Percentiles rank a stretch among this genome's conserved stretches.
Conservation (phyloP, 345 rosid species). For the Camelina laxa region DNA sequence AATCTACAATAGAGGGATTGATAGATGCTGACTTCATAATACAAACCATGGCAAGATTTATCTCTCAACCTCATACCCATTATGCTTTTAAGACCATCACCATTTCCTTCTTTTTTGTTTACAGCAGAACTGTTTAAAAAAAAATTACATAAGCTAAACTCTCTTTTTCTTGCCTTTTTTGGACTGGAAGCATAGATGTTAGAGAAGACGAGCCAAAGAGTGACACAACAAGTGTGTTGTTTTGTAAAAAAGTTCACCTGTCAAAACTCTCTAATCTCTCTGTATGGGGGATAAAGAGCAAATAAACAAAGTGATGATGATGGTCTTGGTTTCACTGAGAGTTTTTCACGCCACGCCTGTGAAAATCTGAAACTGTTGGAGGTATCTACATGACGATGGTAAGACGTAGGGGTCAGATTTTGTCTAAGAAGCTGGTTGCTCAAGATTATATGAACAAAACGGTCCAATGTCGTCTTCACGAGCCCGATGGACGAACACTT, state of each 20-base stretch:
- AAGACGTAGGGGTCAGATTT: slow-evolving; percentile 36
- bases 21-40: slow-evolving; percentile 24
- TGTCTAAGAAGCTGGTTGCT: slow-evolving; percentile 32
- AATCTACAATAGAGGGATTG: slow-evolving; percentile 19
- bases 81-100: slow-evolving; percentile 35
- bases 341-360: slow-evolving; percentile 26
- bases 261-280: slow-evolving; percentile 31
- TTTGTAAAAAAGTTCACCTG: slow-evolving; percentile 32
- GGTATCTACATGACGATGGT: slow-evolving; percentile 39
- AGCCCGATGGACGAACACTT: not conserved
- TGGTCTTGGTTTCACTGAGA: slow-evolving; percentile 40
- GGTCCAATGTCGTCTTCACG: slow-evolving; percentile 20
- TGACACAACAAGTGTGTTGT: slow-evolving; percentile 26
- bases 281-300: slow-evolving; percentile 34
- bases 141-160: slow-evolving; percentile 27
- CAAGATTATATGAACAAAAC: slow-evolving; percentile 31
- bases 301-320: slow-evolving; percentile 42
- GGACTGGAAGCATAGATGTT: slow-evolving; percentile 27
- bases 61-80: slow-evolving; percentile 23
- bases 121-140: slow-evolving; percentile 33
- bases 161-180: slow-evolving; percentile 18
- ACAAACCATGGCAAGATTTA: slow-evolving; percentile 32
- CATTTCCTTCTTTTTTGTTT: not conserved
- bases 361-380: slow-evolving; percentile 34
- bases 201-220: slow-evolving; percentile 26